phyloP scores from a whole-genome alignment of 371 early-diverging fungal species.

The Syncephalis plumigaleata region DNA sequence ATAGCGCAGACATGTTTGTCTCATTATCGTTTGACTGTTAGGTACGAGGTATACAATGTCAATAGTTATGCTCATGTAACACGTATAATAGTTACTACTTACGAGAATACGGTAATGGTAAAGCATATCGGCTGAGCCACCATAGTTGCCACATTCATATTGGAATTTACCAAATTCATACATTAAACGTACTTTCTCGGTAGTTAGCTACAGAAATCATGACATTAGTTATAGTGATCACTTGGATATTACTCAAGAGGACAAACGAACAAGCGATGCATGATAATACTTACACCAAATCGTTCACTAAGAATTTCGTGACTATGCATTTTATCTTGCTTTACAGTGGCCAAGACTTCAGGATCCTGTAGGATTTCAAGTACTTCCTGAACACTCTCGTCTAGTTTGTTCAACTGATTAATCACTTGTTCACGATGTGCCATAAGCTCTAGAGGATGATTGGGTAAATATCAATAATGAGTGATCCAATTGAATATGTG shows the following conservation, averaged over 20 bases:
- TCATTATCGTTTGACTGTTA: slow-evolving; percentile 64
- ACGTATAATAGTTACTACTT: slow-evolving; percentile 9
- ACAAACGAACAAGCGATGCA: background rate
- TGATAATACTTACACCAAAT: slow-evolving; percentile 33
- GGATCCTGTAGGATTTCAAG: slow-evolving; percentile 82
- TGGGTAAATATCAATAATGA: slow-evolving; percentile 2
- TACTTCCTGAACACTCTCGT: slow-evolving; percentile 60
- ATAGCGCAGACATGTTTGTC: slow-evolving; percentile 62
- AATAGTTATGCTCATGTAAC: too few relatives aligned
- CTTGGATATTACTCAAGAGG: background rate
- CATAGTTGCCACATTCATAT: slow-evolving; percentile 83
- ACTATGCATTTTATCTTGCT: slow-evolving; percentile 83
- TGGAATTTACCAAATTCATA: slow-evolving; percentile 80
- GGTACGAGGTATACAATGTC: background rate
- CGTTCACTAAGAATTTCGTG: slow-evolving; percentile 66
- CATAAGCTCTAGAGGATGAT: slow-evolving; percentile 29
- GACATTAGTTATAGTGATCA: background rate
- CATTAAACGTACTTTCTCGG: slow-evolving; percentile 63
- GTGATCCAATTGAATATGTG: background rate
- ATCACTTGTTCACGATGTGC: slow-evolving; percentile 58
- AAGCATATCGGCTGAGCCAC: slow-evolving; percentile 77
- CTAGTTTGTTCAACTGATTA: slow-evolving; percentile 45
- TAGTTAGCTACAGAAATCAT: slow-evolving; percentile 37
- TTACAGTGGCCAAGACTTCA: slow-evolving; percentile 68
- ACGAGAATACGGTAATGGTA: slow-evolving; percentile 86